Percentiles rank a stretch among this genome's conserved stretches.
Conservation (phyloP, 129 eudicot species). For the Artemisia argyi region DNA sequence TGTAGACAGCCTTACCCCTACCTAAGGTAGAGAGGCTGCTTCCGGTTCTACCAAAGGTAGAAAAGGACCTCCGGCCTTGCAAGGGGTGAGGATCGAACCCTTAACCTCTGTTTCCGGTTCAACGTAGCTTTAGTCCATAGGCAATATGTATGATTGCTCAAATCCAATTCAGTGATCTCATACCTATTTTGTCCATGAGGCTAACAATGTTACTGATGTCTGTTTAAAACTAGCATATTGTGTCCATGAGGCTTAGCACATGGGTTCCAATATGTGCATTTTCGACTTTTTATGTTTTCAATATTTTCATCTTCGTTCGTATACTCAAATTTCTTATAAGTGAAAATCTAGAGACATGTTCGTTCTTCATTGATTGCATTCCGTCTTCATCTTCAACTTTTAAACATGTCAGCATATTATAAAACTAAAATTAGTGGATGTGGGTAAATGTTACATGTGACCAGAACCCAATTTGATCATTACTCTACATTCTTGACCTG, state of each 20-base stretch:
- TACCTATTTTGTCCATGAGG: conserved; percentile 5
- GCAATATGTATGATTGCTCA: not conserved
- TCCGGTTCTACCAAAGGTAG: no score
- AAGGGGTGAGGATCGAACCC: no score
- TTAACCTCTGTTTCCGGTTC: no score
- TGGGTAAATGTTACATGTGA: no score
- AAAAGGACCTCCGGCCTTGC: no score
- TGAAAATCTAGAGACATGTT: not conserved
- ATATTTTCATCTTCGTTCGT: not conserved
- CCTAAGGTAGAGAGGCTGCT: no score
- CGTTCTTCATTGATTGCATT: not conserved
- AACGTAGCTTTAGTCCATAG: not conserved
- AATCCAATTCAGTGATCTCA: not conserved
- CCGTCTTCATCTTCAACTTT: not conserved
- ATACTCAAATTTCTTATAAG: not conserved
- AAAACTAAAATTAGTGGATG: not conserved
- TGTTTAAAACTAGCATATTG: not conserved
- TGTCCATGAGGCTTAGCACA: not conserved
- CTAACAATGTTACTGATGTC: not conserved
- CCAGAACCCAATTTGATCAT: no score
- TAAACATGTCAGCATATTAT: not conserved
- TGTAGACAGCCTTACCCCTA: no score
- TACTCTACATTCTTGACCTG: not conserved
- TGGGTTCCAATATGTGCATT: not conserved
- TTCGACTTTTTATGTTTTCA: not conserved